Evolutionary conservation across 345 rosid genomes (phyloP).

Genomic region (Citrus sinensis): DNA sequence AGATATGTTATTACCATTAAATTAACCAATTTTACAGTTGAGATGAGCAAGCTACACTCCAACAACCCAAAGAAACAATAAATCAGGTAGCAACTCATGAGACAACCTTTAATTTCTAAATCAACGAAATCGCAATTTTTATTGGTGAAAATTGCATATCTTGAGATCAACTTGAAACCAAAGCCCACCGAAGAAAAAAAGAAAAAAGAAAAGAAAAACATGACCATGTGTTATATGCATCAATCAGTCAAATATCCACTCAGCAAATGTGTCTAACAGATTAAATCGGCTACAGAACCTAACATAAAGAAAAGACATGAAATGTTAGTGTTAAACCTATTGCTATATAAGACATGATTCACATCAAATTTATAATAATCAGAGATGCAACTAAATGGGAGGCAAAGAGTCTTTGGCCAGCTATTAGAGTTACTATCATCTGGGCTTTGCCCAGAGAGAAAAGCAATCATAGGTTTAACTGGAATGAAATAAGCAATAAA

Average conservation of each 20-base stretch:
- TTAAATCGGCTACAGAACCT: background rate
- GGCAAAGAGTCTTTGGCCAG: background rate
- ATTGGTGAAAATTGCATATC: background rate
- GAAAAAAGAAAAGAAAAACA: background rate
- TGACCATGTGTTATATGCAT: background rate
- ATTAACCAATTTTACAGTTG: background rate
- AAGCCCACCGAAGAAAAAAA: background rate
- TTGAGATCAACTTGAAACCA: background rate
- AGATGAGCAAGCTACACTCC: background rate
- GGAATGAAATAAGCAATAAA: background rate
- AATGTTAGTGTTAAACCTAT: background rate
- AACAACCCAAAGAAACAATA: background rate
- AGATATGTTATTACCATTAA: background rate
- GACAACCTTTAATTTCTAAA: background rate
- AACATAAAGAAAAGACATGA: background rate
- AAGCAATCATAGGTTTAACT: background rate
- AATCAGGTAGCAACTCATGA: background rate
- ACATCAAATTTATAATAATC: background rate
- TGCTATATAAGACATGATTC: background rate
- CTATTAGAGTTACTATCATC: background rate
- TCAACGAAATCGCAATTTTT: background rate
- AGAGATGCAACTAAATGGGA: background rate
- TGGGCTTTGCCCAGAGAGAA: background rate
- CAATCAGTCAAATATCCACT: background rate
- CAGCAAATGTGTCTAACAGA: background rate